phyloP scores from a whole-genome alignment of 192 early-diverging fungal species.

The Coemansia sp. region DNA sequence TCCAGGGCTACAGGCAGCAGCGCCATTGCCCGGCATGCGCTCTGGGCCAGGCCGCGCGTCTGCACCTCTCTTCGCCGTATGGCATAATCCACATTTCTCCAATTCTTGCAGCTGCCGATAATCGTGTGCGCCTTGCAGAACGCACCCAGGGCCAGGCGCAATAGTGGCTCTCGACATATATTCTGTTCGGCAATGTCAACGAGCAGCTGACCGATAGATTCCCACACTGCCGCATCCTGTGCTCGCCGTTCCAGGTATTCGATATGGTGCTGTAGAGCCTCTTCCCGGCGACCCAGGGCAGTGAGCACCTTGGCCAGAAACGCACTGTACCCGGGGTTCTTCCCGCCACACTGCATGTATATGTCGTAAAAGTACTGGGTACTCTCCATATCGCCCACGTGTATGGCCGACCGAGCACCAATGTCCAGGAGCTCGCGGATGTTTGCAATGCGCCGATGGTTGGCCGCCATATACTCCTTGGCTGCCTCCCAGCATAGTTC shows the following conservation, averaged over 20 bases:
- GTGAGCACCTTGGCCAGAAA: constrained; percentile 21
- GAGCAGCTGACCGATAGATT: constrained; percentile 21
- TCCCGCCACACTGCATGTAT: constrained; percentile 33
- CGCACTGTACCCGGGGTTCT: constrained; percentile 32
- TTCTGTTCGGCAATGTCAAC: not conserved
- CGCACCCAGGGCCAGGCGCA: constrained; percentile 18
- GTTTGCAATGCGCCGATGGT: constrained; percentile 1
- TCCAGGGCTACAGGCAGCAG: not conserved
- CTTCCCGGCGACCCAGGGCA: constrained; percentile 7
- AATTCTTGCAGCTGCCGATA: constrained; percentile 18
- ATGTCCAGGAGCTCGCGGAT: constrained; percentile 40
- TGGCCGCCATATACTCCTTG: constrained; percentile 1
- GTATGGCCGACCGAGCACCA: constrained; percentile 27
- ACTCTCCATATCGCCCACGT: not conserved
- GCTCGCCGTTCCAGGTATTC: constrained; percentile 25
- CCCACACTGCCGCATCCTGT: constrained; percentile 38
- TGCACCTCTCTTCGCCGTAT: constrained; percentile 18
- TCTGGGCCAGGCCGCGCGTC: not conserved
- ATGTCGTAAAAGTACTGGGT: constrained; percentile 19
- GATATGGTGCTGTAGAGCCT: constrained; percentile 16
- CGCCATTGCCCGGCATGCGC: not conserved
- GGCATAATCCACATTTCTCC: constrained; percentile 11
- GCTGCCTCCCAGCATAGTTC: constrained; percentile 20
- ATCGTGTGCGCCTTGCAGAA: constrained; percentile 17
- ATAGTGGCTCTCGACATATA: not conserved